Evolutionary conservation across 108 stramenopile genomes (phyloP).

Genomic region (Fragilariopsis cylindrus): DNA sequence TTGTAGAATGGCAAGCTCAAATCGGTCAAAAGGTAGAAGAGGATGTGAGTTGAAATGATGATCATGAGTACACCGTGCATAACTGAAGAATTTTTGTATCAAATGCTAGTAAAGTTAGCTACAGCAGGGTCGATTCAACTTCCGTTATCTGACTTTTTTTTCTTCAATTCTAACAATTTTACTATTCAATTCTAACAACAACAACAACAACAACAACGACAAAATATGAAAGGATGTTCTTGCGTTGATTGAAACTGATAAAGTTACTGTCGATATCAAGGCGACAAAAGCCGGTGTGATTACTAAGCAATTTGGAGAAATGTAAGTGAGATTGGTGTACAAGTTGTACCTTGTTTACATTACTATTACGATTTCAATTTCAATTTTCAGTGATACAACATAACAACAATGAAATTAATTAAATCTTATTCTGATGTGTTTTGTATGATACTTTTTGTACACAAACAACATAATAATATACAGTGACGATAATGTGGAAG

Average conservation of each 20-base stretch:
- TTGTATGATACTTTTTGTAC: too few species aligned
- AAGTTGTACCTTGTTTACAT: slow-evolving; percentile 2
- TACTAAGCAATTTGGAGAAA: slow-evolving; percentile 66
- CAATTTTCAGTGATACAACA: neutral
- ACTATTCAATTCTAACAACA: too few species aligned
- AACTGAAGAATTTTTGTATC: too few species aligned
- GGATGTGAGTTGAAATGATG: slow-evolving; percentile 25
- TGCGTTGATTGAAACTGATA: slow-evolving; percentile 89
- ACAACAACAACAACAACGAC: too few species aligned
- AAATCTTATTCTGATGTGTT: neutral
- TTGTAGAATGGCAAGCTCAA: slow-evolving; percentile 83
- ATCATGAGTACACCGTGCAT: neutral
- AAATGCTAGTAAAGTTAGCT: too few species aligned
- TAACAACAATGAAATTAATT: neutral
- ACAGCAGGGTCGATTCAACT: too few species aligned
- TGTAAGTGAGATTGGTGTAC: slow-evolving; percentile 40
- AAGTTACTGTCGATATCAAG: slow-evolving; percentile 94
- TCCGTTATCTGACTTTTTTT: too few species aligned
- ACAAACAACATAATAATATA: neutral
- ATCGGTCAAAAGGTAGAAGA: slow-evolving; percentile 73
- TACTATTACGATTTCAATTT: neutral
- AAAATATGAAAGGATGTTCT: slow-evolving; percentile 59
- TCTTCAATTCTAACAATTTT: too few species aligned
- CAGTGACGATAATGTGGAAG: slow-evolving; percentile 83
- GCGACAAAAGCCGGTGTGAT: slow-evolving; percentile 78